phyloP scores from a whole-genome alignment of 305 asterid genomes.

The Fraxinus platypoda region DNA sequence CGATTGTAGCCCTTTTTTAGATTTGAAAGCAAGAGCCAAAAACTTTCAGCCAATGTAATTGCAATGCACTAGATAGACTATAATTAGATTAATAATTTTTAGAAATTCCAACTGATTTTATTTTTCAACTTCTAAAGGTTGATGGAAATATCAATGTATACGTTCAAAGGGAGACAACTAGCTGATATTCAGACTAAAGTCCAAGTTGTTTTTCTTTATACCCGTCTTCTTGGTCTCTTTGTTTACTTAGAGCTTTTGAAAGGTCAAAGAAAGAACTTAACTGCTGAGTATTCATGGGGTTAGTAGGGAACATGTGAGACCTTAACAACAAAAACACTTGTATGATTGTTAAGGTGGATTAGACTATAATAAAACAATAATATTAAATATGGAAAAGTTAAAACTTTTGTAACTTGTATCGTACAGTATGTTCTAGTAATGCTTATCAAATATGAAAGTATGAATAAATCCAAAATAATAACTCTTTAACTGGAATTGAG shows the following conservation, averaged over 20 bases:
- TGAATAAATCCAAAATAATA: not conserved
- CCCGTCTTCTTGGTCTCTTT: not conserved
- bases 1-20: not conserved
- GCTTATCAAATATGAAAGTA: not conserved
- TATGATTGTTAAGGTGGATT: not conserved
- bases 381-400: not conserved
- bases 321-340: not conserved
- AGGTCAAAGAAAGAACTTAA: not conserved
- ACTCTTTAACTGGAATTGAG: not conserved
- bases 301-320: not conserved
- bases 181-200: not conserved
- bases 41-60: not conserved
- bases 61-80: not conserved
- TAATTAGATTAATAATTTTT: not conserved
- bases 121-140: not conserved
- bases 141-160: not conserved
- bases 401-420: not conserved
- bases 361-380: not conserved
- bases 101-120: not conserved
- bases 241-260: not conserved
- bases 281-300: not conserved
- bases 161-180: not conserved
- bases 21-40: not conserved
- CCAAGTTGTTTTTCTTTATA: not conserved
- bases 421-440: not conserved